Base-by-base conservation (phyloP, 768 basidiomycete species). In the Boletus coccyginus region DNA sequence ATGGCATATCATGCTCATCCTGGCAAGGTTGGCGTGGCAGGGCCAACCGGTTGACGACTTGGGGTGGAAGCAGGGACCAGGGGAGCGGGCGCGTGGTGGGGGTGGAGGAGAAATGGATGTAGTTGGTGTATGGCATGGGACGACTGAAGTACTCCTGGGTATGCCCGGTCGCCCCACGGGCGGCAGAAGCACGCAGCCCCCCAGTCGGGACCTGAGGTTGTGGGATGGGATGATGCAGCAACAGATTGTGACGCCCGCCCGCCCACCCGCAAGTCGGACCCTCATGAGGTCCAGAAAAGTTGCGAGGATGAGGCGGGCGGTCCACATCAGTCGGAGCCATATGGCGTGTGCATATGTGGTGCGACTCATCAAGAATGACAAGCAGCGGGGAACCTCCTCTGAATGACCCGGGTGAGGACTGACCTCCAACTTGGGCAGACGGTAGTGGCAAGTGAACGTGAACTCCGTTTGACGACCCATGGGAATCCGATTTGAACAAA, bases 341-440 rank as follows among this genome's bases (percentile, higher is more conserved):
- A 76, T 2, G 81, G 86, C 0, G 87, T 82, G 58, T 89, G 88
- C 5, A 80, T 0, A 77, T 67, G 52, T 89, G 87, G n/a, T 87
- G 81, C 8, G 76, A 77, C 62, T 92, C 91, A 57, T 92, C 90
- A 10, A 92, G 72, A 50, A 89, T 79, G 41, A 92, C 86, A 12
- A 90, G 90, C 7, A 90, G 90, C 0, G 90, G 91, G 3, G 89
- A 87, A 3, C 90, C 88, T 38, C 90, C 90, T 58, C 91, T 75
- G 76, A 91, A 93, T 13, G 91, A 90, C 17, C 83, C 82, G 0
- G 88, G 86, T 2, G 84, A 83, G 11, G 79, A 77, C n/a, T 80
- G 79, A 43, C 73, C 66, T 17, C 73, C 70, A 45, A 75, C 70
- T 2, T 76, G 75, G 44, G 79, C 78, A 17, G 84, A 80, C 1